These are phyloP conservation scores for Neofusicoccum sp. DNA, from an alignment of 2,329 filamentous ascomycete species.

Conservation along the genomic window DNA sequence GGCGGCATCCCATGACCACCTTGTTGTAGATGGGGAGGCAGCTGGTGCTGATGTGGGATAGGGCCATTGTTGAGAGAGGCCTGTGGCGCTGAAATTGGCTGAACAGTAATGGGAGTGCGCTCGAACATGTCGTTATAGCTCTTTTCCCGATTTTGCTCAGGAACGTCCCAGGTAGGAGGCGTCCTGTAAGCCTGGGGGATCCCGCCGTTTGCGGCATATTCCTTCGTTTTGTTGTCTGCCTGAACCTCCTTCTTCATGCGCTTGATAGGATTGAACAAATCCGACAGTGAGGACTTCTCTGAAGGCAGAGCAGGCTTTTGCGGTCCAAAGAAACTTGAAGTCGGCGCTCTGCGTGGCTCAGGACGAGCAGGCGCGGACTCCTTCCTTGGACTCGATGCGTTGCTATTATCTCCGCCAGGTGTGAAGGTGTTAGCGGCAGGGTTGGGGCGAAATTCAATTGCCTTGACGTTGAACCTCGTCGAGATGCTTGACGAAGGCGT, in stretches of 20 bases:
- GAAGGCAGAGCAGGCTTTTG: conserved; percentile 69
- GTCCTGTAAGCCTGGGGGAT: conserved; percentile 85
- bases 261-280: conserved; percentile 66
- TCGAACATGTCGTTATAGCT: conserved; percentile 83
- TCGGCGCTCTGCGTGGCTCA: conserved; percentile 35
- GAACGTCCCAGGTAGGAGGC: conserved; percentile 77
- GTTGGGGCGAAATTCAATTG: conserved; percentile 81
- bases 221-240: conserved; percentile 54
- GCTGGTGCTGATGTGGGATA: conserved; percentile 78
- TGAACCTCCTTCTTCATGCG: conserved; percentile 68
- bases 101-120: conserved; percentile 58
- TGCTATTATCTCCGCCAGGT: conserved; percentile 64
- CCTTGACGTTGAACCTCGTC: conserved; percentile 63
- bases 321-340: conserved; percentile 62
- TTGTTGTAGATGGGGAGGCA: conserved; percentile 81
- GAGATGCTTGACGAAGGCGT: conserved; percentile 57
- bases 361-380: conserved; percentile 38
- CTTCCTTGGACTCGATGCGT: conserved; percentile 72
- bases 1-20: conserved; percentile 68
- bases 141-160: conserved; percentile 71
- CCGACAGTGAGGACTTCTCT: conserved; percentile 57
- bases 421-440: conserved; percentile 80
- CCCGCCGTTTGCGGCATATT: conserved; percentile 78
- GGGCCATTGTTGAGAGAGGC: conserved; percentile 63
- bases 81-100: conserved; percentile 65